Evolutionary conservation across 2,329 filamentous ascomycete genomes (phyloP), one percentile per base, ranked within the genome.

Genomic region (Capronia americana): DNA sequence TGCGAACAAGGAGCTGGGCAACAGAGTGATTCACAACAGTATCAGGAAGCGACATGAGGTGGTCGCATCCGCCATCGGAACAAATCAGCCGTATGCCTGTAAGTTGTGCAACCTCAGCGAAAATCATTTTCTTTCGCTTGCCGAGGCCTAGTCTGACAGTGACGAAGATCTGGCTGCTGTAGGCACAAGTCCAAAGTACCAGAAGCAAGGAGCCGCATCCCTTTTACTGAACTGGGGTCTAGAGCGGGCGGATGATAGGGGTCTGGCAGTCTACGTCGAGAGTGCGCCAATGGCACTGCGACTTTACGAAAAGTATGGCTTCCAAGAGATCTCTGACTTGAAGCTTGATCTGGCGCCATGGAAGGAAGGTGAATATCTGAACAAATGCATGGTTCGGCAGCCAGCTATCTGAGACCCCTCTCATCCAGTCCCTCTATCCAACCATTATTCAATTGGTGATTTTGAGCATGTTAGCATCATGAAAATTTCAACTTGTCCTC

Each of bases 11-110:
- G 66, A 71, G 23, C 26, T 68, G 23, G 65, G 65, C 3, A 64
- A 63, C 44, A 57, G 41, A 14, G n/a, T 72, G 57, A 64, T 70
- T 51, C 67, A 54, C 26, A 64, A 68, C 26, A 65, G 66, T 41
- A 56, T 65, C 34, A 68, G 65, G 58, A 71, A 70, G 60, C 54
- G 64, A 12, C 65, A 72, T 55, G 63, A 72, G 61, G 66, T 71
- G 51, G 64, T 69, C 5, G 62, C 60, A n/a, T 41, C 62, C 4
- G 28, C 24, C 12, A 50, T 71, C 26, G 67, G 69, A 17, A 30
- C 50, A 12, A 56, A 57, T 14, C 32, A 46, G 41, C 62, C 69
- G 11, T 68, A 69, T 61, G 69, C 50, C 7, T 71, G 67, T 70
- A 61, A 63, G 65, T 65, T 44, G 14, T 38, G n/a, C 2, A 20